phyloP scores from a whole-genome alignment of 2,329 filamentous ascomycete species.

The Fusarium coicis region DNA sequence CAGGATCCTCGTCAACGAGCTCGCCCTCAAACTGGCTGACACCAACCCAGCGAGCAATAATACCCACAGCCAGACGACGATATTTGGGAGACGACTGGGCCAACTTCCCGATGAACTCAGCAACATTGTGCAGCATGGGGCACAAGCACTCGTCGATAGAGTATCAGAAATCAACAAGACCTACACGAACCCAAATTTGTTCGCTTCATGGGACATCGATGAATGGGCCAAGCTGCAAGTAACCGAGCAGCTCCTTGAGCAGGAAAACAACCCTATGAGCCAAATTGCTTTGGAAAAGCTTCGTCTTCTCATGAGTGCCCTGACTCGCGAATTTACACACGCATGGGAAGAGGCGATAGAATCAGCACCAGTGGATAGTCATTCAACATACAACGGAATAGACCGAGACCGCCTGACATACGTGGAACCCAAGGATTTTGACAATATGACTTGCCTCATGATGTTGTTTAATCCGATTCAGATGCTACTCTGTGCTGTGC shows the following conservation, averaged over 20 bases:
- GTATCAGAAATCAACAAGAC: conserved; percentile 47
- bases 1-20: conserved; percentile 70
- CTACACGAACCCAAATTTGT: conserved; percentile 49
- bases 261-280: not conserved
- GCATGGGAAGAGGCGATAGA: conserved; percentile 23
- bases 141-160: conserved; percentile 61
- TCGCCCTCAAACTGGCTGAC: conserved; percentile 60
- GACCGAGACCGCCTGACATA: conserved; percentile 53
- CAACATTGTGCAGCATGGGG: conserved; percentile 69
- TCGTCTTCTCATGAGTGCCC: conserved; percentile 34
- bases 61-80: conserved; percentile 41
- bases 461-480: conserved; percentile 28
- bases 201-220: conserved; percentile 32
- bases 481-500: conserved; percentile 48
- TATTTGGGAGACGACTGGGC: conserved; percentile 60
- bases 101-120: conserved; percentile 63
- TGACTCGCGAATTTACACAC: conserved; percentile 28
- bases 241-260: conserved; percentile 43
- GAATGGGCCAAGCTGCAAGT: conserved; percentile 50
- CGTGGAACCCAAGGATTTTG: conserved; percentile 47
- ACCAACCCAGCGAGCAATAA: not conserved
- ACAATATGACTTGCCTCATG: conserved; percentile 16
- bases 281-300: conserved; percentile 31
- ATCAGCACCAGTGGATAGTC: not conserved
- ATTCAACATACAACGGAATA: conserved; percentile 26